A percentile compares a stretch with the other conserved stretches of the same genome.
phyloP scores from a whole-genome alignment of 352 stramenopile genomes.

The Pythium oligandrum region DNA sequence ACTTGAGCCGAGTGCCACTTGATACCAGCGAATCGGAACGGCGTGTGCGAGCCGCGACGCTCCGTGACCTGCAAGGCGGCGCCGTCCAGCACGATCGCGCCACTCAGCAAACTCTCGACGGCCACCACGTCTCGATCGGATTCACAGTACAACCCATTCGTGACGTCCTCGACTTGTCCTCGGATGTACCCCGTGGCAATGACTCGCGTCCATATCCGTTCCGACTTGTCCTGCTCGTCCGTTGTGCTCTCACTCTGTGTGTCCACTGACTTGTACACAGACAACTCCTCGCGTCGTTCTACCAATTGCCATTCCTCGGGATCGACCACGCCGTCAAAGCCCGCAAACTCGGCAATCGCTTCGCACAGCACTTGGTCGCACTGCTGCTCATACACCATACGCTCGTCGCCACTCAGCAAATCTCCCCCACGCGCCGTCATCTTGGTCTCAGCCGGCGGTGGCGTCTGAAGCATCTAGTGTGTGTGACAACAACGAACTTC shows the following conservation, averaged over 20 bases:
- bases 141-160: constrained; percentile 38
- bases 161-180: constrained; percentile 29
- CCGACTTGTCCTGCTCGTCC: constrained; percentile 2
- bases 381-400: constrained; percentile 28
- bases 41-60: constrained; percentile 20
- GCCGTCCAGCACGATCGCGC: constrained; percentile 25
- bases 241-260: neutral
- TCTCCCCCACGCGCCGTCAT: neutral
- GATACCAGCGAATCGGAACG: constrained; percentile 55
- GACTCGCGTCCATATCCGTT: constrained; percentile 16
- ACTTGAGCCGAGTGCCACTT: constrained; percentile 37
- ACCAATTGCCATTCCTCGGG: constrained; percentile 29
- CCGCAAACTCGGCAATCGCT: constrained; percentile 31
- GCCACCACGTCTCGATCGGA: constrained; percentile 27
- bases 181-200: constrained; percentile 41
- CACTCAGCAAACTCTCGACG: constrained; percentile 32
- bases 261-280: constrained; percentile 23
- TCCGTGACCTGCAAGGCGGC: constrained; percentile 36
- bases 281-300: constrained; percentile 30
- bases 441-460: neutral
- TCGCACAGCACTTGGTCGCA: constrained; percentile 47
- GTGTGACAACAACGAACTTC: neutral
- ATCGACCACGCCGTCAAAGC: constrained; percentile 33
- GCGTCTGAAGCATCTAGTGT: neutral
- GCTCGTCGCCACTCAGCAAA: constrained; percentile 29